Base-by-base conservation (phyloP, 768 basidiomycete genomes). In the Pholiota conissans region DNA sequence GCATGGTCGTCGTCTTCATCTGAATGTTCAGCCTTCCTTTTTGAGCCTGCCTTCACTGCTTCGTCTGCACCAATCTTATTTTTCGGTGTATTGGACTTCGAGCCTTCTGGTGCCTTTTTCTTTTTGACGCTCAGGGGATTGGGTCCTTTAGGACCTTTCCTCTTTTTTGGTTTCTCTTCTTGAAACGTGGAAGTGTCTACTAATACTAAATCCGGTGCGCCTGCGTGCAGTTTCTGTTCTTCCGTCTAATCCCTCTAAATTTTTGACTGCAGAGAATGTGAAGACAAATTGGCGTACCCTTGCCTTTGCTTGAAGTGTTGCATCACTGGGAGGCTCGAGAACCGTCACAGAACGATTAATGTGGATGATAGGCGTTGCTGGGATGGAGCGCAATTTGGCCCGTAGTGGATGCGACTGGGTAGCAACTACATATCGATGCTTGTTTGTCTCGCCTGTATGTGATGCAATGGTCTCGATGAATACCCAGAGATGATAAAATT, bases 121-220 rank as follows among this genome's bases (percentile, higher is more conserved):
- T 94, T 97, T 80, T 93, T 95, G 45, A 95, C 76, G 58, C 93
- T 95, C 3, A 98, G 80, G 7, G 96, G 93, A 74, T 98, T 98
- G 1, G 95, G 94, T 0, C 84, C 92, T 67, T 93, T 95, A 0
- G 89, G 88, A 0, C 85, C 87, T 65, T 83, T 91, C 67, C 77
- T 85, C 69, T 84, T 90, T 60, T 76, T 78, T 11, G 69, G 73
- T n/a, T 71, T 69, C 32, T 70, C 68, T 60, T 81, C 79, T 49
- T 73, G 56, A 26, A 69, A 52, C 32, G 65, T 63, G 13, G 73
- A 72, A 2, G 74, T 58, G 16, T 74, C 68, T 11, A 85, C 69
- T 6, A 79, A 67, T 7, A 77, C 71, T 29, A 71, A 59, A 59
- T 91, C 88, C 16, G 80, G 71, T 16, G 71, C 69, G 0, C 77